phyloP scores from a whole-genome alignment of 2,329 filamentous ascomycete species.

The Xylariaceae sp. region DNA sequence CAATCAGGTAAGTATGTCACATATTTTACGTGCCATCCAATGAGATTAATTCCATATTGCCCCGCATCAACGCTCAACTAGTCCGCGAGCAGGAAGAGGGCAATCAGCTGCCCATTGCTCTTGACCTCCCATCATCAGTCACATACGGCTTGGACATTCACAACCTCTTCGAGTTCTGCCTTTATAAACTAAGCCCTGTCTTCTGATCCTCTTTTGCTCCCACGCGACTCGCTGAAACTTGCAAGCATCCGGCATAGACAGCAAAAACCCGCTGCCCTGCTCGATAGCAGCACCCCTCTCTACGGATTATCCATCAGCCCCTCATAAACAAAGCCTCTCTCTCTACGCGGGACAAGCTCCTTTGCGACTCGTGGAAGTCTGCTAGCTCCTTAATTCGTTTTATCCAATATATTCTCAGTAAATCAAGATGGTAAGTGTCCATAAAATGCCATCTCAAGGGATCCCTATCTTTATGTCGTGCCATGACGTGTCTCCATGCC shows the following conservation, averaged over 20 bases:
- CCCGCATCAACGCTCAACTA: conserved; percentile 16
- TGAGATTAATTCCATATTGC: conserved; percentile 4
- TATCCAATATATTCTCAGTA: background rate
- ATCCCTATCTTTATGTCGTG: background rate
- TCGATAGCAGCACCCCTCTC: conserved; percentile 1
- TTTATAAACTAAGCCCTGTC: background rate
- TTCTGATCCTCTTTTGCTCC: background rate
- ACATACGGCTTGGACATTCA: background rate
- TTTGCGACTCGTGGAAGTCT: conserved; percentile 1
- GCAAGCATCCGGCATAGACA: background rate
- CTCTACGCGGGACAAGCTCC: background rate
- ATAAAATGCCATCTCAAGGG: background rate
- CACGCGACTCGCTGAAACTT: background rate
- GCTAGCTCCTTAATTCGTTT: background rate
- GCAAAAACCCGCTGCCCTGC: background rate
- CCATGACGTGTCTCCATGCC: background rate
- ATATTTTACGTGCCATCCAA: too few relatives aligned
- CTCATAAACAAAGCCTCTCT: background rate
- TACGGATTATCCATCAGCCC: background rate
- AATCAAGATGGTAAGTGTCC: conserved; percentile 17
- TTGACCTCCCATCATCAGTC: conserved; percentile 7
- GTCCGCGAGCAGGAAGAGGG: background rate
- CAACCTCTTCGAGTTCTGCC: background rate
- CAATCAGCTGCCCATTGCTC: conserved; percentile 1
- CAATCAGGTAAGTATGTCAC: background rate